Evolutionary conservation across 2,329 filamentous ascomycete species (phyloP).

Genomic region (Trichoderma simmonsii): DNA sequence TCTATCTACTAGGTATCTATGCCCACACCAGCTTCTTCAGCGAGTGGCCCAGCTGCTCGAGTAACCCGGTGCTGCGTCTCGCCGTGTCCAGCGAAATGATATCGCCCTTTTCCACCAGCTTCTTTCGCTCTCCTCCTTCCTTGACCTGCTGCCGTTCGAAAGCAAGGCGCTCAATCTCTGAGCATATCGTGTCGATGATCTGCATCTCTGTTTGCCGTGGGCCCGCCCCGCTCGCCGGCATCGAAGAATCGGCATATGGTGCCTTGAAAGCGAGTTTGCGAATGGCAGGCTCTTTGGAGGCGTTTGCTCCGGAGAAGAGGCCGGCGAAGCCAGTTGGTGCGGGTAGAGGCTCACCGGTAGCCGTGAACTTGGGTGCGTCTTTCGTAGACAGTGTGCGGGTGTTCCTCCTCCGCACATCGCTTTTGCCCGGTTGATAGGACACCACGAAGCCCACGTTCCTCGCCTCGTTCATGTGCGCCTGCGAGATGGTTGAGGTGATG

Average conservation of each 20-base stretch:
- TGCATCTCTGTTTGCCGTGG: constrained; percentile 52
- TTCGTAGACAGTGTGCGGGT: constrained; percentile 71
- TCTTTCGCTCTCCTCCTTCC: constrained; percentile 42
- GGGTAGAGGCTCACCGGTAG: constrained; percentile 23
- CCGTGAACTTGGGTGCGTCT: constrained; percentile 28
- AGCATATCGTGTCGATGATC: constrained; percentile 62
- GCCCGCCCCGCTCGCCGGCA: constrained; percentile 49
- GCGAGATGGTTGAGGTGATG: constrained; percentile 81
- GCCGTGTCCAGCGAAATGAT: constrained; percentile 85
- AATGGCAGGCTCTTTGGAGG: constrained; percentile 30
- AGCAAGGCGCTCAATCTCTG: constrained; percentile 71
- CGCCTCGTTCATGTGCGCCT: constrained; percentile 70
- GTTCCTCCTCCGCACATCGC: constrained; percentile 75
- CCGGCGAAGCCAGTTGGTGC: constrained; percentile 37
- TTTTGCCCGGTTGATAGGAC: constrained; percentile 68
- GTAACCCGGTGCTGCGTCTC: constrained; percentile 76
- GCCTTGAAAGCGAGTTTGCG: constrained; percentile 55
- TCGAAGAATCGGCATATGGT: constrained; percentile 51
- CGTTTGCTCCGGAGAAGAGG: constrained; percentile 37
- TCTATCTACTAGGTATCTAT: constrained; percentile 25
- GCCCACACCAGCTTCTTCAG: constrained; percentile 94
- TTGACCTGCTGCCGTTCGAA: constrained; percentile 44
- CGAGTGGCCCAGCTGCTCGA: constrained; percentile 85
- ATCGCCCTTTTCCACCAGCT: constrained; percentile 57
- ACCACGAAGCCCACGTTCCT: constrained; percentile 84